These are phyloP conservation scores for Xylaria hypoxylon DNA, from an alignment of 2,329 filamentous ascomycete species.

Conservation along the genomic window DNA sequence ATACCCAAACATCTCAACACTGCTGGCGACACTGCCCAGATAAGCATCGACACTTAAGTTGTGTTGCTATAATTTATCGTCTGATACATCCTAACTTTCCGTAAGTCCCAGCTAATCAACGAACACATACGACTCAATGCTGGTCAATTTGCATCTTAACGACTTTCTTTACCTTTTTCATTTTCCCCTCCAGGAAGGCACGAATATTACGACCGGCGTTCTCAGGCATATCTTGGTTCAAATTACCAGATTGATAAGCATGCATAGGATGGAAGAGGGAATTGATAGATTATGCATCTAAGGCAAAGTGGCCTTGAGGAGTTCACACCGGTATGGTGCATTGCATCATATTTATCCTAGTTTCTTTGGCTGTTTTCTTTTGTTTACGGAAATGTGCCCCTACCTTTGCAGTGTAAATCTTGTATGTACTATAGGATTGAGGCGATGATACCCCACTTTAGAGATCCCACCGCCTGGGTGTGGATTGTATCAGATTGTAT, in stretches of 20 bases:
- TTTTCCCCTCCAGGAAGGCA: constrained; percentile 4
- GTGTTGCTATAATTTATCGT: background rate
- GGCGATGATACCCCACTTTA: constrained; percentile 30
- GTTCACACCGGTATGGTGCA: constrained; percentile 1
- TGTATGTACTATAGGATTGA: constrained; percentile 28
- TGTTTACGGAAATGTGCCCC: background rate
- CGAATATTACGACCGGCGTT: constrained; percentile 29
- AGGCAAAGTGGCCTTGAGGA: constrained; percentile 5
- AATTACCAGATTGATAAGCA: constrained; percentile 20
- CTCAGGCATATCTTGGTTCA: constrained; percentile 8
- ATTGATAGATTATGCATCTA: constrained; percentile 16
- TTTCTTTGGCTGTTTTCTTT: background rate
- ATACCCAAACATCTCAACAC: background rate
- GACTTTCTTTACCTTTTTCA: background rate
- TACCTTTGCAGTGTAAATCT: background rate
- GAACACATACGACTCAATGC: background rate
- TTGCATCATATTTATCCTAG: background rate
- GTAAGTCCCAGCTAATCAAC: background rate
- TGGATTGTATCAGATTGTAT: constrained; percentile 9
- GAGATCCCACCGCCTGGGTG: constrained; percentile 1
- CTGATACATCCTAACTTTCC: too few relatives aligned
- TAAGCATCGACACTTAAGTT: background rate
- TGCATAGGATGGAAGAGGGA: constrained; percentile 14
- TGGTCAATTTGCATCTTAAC: background rate
- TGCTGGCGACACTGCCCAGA: background rate